Percentiles rank a stretch among this genome's conserved stretches.
phyloP scores from a whole-genome alignment of 1,284 basidiomycete species.

The Mycosarcoma mackinlayi region DNA sequence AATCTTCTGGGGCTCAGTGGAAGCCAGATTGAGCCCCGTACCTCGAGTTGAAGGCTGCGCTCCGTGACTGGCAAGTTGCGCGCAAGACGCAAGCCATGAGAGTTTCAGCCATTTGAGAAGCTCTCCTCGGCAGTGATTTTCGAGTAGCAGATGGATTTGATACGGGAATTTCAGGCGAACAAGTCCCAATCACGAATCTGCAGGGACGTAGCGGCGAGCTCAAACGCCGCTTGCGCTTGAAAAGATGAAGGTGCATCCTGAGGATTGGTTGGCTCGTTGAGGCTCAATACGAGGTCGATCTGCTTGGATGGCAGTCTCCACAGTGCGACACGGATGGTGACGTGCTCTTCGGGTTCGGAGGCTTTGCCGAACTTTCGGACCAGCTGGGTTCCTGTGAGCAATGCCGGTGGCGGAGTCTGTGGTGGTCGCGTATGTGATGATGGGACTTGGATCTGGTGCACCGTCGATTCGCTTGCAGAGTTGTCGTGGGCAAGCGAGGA shows the following conservation, averaged over 20 bases:
- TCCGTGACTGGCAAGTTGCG: too few species aligned
- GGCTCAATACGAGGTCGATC: constrained; percentile 63
- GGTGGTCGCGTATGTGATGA: constrained; percentile 9
- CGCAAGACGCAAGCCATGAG: too few species aligned
- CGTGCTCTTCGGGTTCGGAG: constrained; percentile 43
- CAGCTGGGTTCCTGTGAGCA: constrained; percentile 55
- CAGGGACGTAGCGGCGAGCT: constrained; percentile 26
- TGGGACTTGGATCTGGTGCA: constrained; percentile 70
- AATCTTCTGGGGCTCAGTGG: too few species aligned
- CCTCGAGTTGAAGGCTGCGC: too few species aligned
- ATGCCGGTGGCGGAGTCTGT: constrained; percentile 44
- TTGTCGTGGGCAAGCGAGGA: constrained; percentile 92
- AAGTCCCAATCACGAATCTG: constrained; percentile 36
- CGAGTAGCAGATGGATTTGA: too few species aligned
- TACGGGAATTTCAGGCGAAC: constrained; percentile 40
- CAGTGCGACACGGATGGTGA: constrained; percentile 60
- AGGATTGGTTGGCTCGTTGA: constrained; percentile 56
- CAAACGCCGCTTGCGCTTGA: constrained; percentile 28
- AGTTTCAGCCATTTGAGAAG: too few species aligned
- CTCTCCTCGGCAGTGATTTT: too few species aligned
- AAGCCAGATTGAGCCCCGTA: too few species aligned
- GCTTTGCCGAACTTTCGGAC: constrained; percentile 62
- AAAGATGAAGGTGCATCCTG: constrained; percentile 2
- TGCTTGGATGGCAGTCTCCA: constrained; percentile 61
- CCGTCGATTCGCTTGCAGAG: constrained; percentile 73